A percentile compares a stretch with the other conserved stretches of the same genome.
Evolutionary conservation across 345 rosid genomes (phyloP).

Genomic region (Camelina neglecta): DNA sequence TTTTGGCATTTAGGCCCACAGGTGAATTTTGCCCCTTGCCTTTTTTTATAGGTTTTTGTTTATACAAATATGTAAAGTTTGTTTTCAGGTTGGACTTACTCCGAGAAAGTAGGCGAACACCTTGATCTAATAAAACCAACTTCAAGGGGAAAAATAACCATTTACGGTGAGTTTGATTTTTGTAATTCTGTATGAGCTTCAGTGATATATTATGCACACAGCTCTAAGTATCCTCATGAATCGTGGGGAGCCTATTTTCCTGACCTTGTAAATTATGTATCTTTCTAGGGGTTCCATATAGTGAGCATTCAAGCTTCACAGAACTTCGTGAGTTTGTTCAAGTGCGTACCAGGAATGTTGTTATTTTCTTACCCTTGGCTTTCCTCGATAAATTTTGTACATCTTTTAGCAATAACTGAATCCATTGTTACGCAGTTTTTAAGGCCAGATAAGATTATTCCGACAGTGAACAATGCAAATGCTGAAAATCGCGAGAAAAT

Average conservation of each 20-base stretch:
- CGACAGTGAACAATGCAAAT: constrained; percentile 69
- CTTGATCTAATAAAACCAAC: constrained; percentile 69
- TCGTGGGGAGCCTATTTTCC: not conserved
- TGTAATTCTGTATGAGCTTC: constrained; percentile 9
- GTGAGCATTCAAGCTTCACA: constrained; percentile 85
- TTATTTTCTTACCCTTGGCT: not conserved
- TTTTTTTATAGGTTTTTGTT: not conserved
- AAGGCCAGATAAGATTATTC: constrained; percentile 76
- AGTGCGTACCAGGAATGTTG: constrained; percentile 45
- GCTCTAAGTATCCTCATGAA: not conserved
- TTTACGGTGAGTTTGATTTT: constrained; percentile 63
- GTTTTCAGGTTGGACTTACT: constrained; percentile 77
- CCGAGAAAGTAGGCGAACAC: constrained; percentile 60
- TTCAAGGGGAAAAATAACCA: constrained; percentile 62
- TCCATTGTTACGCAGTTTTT: constrained; percentile 53
- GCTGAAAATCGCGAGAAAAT: constrained; percentile 70
- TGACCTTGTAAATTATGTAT: not conserved
- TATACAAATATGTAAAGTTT: not conserved
- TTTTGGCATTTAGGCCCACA: constrained; percentile 82
- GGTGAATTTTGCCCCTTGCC: constrained; percentile 45
- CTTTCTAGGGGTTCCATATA: constrained; percentile 74
- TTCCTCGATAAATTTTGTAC: constrained; percentile 2
- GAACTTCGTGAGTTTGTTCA: constrained; percentile 76
- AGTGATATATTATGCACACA: not conserved
- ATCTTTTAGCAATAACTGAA: constrained; percentile 5